These are phyloP conservation scores for Lipomyces yarrowii DNA, from an alignment of 1,139 yeast genomes.

Conservation along the genomic window DNA sequence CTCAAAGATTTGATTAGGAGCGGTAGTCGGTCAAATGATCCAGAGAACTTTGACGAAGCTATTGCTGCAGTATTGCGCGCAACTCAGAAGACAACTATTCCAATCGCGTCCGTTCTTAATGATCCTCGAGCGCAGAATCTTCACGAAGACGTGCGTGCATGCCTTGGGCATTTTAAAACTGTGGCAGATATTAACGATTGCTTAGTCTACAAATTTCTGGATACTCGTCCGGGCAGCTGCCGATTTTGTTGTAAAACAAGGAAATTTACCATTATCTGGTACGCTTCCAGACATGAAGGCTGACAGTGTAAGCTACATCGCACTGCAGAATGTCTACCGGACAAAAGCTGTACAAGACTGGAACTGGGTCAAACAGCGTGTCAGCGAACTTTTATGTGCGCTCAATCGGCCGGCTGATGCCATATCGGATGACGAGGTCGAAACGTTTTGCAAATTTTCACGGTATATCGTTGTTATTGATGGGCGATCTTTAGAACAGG, in stretches of 20 bases:
- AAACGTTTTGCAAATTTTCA: constrained; percentile 63
- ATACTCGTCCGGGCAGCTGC: constrained; percentile 58
- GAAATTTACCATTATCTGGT: constrained; percentile 71
- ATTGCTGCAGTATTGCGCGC: constrained; percentile 55
- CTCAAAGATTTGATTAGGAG: constrained; percentile 49
- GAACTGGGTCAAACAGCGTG: constrained; percentile 45
- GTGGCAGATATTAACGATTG: constrained; percentile 16
- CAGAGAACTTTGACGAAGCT: constrained; percentile 76
- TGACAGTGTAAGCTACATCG: constrained; percentile 63
- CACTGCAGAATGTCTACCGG: constrained; percentile 59
- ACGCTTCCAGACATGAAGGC: constrained; percentile 89
- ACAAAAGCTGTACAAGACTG: constrained; percentile 60
- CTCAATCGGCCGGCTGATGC: constrained; percentile 39
- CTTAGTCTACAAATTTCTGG: constrained; percentile 57
- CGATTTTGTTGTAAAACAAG: constrained; percentile 49
- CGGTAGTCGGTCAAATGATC: constrained; percentile 44
- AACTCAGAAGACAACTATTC: constrained; percentile 27
- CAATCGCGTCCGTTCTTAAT: constrained; percentile 38
- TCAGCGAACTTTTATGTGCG: constrained; percentile 39
- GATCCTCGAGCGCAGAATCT: constrained; percentile 30
- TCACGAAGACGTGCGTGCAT: constrained; percentile 8
- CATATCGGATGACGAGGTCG: constrained; percentile 47
- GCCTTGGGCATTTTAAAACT: background rate
- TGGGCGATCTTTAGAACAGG: constrained; percentile 39
- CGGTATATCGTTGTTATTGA: constrained; percentile 44